Evolutionary conservation across 2,329 filamentous ascomycete species (phyloP).

Genomic region (Monosporascus sp.): DNA sequence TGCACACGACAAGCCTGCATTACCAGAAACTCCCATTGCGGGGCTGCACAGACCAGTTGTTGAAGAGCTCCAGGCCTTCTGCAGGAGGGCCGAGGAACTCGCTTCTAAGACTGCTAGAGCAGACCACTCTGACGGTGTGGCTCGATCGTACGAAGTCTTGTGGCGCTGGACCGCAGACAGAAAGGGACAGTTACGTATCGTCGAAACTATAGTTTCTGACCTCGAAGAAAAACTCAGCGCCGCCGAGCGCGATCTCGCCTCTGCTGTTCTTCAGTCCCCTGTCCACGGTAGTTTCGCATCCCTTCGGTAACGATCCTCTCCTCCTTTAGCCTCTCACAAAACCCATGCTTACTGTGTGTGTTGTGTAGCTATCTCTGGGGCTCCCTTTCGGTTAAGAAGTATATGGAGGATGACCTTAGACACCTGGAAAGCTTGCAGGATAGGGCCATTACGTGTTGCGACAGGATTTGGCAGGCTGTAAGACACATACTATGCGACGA

Average conservation of each 20-base stretch:
- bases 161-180: conserved; percentile 49
- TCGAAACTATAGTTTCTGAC: conserved; percentile 52
- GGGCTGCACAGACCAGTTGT: conserved; percentile 12
- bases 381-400: conserved; percentile 37
- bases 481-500: conserved; percentile 81
- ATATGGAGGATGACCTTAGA: conserved; percentile 30
- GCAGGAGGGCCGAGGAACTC: conserved; percentile 46
- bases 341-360: conserved; percentile 5
- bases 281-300: conserved; percentile 67
- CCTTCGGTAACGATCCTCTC: conserved; percentile 42
- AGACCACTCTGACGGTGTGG: conserved; percentile 88
- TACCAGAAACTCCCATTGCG: conserved; percentile 6
- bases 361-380: conserved; percentile 45
- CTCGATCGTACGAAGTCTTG: conserved; percentile 66
- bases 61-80: conserved; percentile 40
- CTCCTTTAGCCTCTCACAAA: neutral
- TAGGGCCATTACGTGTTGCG: conserved; percentile 55
- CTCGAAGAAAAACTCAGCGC: conserved; percentile 60
- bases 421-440: conserved; percentile 38
- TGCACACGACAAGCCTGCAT: conserved; percentile 28
- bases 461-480: conserved; percentile 71
- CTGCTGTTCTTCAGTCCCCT: conserved; percentile 60
- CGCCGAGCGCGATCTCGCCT: conserved; percentile 60
- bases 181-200: conserved; percentile 41
- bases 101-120: conserved; percentile 72